Base-by-base conservation (phyloP, 148 eudicot genomes). In the Amaranthus cruentus region DNA sequence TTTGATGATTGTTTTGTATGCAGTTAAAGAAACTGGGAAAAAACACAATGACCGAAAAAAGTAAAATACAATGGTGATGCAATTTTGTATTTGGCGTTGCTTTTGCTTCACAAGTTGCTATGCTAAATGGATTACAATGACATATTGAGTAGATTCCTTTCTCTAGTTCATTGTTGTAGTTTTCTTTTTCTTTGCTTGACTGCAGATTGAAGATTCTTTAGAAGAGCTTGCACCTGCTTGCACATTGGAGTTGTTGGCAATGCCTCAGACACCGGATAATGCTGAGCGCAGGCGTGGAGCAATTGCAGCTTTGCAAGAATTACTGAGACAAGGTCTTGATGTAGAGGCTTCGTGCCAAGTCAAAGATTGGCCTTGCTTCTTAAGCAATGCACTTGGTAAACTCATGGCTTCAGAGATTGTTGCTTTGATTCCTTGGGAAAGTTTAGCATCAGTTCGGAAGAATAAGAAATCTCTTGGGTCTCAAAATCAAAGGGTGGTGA, bases 171-270 rank as follows among this genome's bases (percentile, higher is more conserved):
- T 8, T 46, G 38, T 71, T 15, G 0, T 73, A 21, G 9, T 70
- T 6, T 72, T 73, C 75, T 63, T 60, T 76, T 69, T 55, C 38
- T 76, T 44, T 51, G 47, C 78, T 71, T 76, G 72, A 53, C 71
- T 46, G 52, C 72, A 96, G 99, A 96, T 96, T 67, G 99, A 92
- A 84, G 94, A 87, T 79, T 96, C 97, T 66, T 82, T 96, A 88
- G 97, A 96, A 81, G 90, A 81, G 80, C 89, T 92, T 66, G 97
- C 96, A 18, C 97, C 99, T 84, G 92, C 91, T 65, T 96, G 99
- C 83, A 87, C 99, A 58, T 77, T 96, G 88, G 96, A 92, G 74
- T 75, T 96, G 75, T 80, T 96, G 75, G 97, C 90, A 77, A 78
- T 88, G 88, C 94, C 99, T 80, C 86, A 71, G 68, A 82, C 88